Evolutionary conservation across 148 eudicot genomes (phyloP), one percentile per base, ranked within the genome.

Genomic region (Nepenthes gracilis): DNA sequence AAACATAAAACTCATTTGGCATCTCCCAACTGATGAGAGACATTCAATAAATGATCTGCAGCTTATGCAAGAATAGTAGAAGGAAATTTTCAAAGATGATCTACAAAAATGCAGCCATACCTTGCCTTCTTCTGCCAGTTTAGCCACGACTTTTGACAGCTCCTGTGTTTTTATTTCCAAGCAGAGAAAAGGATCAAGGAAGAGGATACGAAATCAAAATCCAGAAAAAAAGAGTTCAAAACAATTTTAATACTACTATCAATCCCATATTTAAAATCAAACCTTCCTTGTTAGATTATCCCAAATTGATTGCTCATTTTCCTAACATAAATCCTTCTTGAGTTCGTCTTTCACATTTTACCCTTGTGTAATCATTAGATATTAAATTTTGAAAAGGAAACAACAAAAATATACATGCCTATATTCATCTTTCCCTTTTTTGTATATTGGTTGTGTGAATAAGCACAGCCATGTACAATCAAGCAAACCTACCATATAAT

Each of bases 91-190:
- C 13, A 52, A 37, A 23, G 23, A 23, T 23, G 23, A 23, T 23
- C 23, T 23, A 23, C 23, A 23, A 23, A 23, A 2, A 13, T 23
- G 35, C 37, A 57, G 43, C 33, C 51, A 11, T 73, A 93, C 99
- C 92, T 86, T 93, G 57, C 95, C 97, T 72, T 93, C 99, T 75
- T 93, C 99, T 33, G 84, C 75, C 76, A 85, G 87, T 68, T 93
- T 93, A 63, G 95, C 74, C 47, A 86, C 99, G 70, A 89, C 71
- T 71, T 86, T 93, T 32, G 82, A 62, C 57, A 93, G 71, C 80
- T 93, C 99, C 99, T 93, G 85, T 73, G 74, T 54, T 59, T 38
- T 35, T 5, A 10, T 11, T 9, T 56, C 58, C 32, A 38, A 36
- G 58, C 60, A 13, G 54, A n/a, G 23, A 23, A 54, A 23, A 12